Evolutionary conservation across 495 filamentous ascomycete genomes (phyloP).

Genomic region (Neurospora pannonica): DNA sequence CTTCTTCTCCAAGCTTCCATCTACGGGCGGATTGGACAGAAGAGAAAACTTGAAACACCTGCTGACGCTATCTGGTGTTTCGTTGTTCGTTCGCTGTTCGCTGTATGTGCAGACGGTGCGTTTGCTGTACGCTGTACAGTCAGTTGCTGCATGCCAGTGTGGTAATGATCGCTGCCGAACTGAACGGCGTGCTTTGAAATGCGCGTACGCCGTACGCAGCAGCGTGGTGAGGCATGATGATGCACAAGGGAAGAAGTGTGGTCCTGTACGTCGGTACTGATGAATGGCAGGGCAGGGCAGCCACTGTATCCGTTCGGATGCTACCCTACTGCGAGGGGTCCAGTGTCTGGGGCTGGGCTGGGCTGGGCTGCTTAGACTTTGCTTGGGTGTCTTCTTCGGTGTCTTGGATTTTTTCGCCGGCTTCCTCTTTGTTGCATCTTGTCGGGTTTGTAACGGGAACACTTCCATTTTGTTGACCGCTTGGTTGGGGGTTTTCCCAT

Average conservation of each 20-base stretch:
- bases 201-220: neutral
- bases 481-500: neutral
- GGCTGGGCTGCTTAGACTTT: neutral
- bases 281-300: neutral
- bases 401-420: neutral
- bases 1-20: neutral
- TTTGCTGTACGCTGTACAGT: neutral
- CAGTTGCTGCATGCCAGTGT: neutral
- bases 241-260: neutral
- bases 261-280: neutral
- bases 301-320: neutral
- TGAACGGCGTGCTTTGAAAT: neutral
- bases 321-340: neutral
- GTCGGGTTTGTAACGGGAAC: neutral
- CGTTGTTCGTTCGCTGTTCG: neutral
- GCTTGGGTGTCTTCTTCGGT: neutral
- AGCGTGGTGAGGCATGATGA: neutral
- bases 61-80: neutral
- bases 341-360: neutral
- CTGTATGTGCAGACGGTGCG: neutral
- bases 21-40: neutral
- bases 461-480: neutral
- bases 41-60: neutral
- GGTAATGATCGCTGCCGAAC: neutral
- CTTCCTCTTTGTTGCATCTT: neutral